Evolutionary conservation across 768 basidiomycete species (phyloP).

Genomic region (Termitomyces heimii): DNA sequence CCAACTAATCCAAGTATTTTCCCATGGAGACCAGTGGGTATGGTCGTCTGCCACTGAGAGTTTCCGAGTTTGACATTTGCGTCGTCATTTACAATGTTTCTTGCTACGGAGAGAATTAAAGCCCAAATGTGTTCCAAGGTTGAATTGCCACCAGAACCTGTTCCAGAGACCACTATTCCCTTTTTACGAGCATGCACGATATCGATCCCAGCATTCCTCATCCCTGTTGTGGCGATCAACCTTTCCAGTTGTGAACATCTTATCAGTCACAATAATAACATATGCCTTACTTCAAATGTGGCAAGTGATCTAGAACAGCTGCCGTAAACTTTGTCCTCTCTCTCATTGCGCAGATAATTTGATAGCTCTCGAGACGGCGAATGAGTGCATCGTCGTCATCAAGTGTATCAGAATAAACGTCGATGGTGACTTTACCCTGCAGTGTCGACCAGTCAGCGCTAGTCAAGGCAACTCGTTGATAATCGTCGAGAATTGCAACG

Average conservation of each 20-base stretch:
- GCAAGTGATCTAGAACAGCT: slow-evolving; percentile 45
- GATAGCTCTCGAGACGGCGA: slow-evolving; percentile 41
- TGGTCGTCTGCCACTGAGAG: slow-evolving; percentile 46
- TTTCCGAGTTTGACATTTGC: slow-evolving; percentile 37
- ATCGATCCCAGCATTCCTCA: slow-evolving; percentile 45
- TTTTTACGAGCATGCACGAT: slow-evolving; percentile 36
- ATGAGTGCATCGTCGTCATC: slow-evolving; percentile 45
- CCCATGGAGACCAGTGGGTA: slow-evolving; percentile 46
- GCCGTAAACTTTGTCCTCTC: slow-evolving; percentile 55
- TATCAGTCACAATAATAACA: not conserved
- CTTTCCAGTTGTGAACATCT: slow-evolving; percentile 14
- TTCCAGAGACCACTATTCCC: slow-evolving; percentile 50
- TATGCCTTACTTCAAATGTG: slow-evolving; percentile 39
- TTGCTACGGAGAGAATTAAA: slow-evolving; percentile 42
- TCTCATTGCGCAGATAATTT: slow-evolving; percentile 61
- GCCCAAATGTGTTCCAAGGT: slow-evolving; percentile 68
- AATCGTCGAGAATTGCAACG: slow-evolving; percentile 59
- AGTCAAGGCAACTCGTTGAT: slow-evolving; percentile 45
- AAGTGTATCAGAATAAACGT: slow-evolving; percentile 47
- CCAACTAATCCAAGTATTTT: slow-evolving; percentile 58
- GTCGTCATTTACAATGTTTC: slow-evolving; percentile 46
- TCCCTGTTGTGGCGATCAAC: slow-evolving; percentile 55
- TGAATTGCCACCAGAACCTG: slow-evolving; percentile 33
- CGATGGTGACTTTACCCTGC: slow-evolving; percentile 28
- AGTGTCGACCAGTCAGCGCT: slow-evolving; percentile 50